Percentiles rank a stretch among this genome's conserved stretches.
phyloP scores from a whole-genome alignment of 495 filamentous ascomycete genomes.

The Podospora comata region DNA sequence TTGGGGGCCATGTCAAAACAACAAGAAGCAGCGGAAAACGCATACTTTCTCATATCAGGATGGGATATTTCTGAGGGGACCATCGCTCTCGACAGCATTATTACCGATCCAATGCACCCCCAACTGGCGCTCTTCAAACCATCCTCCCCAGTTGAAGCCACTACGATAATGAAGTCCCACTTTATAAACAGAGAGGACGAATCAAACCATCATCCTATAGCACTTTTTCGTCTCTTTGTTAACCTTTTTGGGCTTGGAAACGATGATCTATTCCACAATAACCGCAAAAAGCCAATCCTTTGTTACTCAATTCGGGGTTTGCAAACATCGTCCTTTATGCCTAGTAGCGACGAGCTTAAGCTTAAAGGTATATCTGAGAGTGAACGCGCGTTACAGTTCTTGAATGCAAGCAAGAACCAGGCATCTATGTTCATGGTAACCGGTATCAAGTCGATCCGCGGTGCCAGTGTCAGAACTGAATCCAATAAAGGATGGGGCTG shows the following conservation, averaged over 20 bases:
- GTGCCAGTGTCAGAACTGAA: neutral
- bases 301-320: conserved; percentile 17
- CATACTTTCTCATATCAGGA: conserved; percentile 16
- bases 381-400: conserved; percentile 13
- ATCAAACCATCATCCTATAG: neutral
- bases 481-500: neutral
- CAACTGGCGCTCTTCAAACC: conserved; percentile 15
- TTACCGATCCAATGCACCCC: conserved; percentile 22
- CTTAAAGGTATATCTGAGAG: conserved; percentile 2
- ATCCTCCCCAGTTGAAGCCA: neutral
- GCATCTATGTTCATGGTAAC: conserved; percentile 19
- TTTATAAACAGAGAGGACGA: neutral
- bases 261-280: conserved; percentile 18
- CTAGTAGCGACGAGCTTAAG: conserved; percentile 8
- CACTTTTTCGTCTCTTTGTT: conserved; percentile 20
- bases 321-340: neutral
- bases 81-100: conserved; percentile 18
- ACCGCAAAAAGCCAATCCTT: conserved; percentile 14
- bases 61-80: conserved; percentile 14
- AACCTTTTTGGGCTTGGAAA: conserved; percentile 15
- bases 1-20: no score
- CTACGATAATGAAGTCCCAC: neutral
- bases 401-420: conserved; percentile 4
- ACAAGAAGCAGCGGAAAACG: no score
- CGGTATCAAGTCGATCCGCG: conserved; percentile 16